These are phyloP conservation scores for Aspergillus clavatus DNA, from an alignment of 2,329 filamentous ascomycete genomes.

Conservation along the genomic window DNA sequence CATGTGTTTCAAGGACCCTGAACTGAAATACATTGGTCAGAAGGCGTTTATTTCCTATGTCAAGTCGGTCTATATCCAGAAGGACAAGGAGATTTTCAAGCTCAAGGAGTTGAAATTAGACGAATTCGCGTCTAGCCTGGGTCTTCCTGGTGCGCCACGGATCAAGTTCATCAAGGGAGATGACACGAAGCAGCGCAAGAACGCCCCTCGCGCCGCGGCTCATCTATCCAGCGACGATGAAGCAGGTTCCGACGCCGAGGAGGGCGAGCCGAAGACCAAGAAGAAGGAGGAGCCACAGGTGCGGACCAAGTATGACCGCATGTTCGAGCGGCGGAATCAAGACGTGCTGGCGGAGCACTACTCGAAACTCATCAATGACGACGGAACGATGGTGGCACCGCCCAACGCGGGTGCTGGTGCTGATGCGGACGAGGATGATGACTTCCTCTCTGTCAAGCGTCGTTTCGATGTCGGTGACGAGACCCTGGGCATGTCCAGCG, in stretches of 20 bases:
- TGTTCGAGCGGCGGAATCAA: conserved; percentile 97
- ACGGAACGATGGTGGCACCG: conserved; percentile 43
- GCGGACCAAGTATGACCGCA: conserved; percentile 91
- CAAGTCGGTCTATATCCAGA: conserved; percentile 78
- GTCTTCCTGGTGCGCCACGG: conserved; percentile 82
- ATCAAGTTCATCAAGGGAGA: conserved; percentile 92
- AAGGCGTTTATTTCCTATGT: conserved; percentile 93
- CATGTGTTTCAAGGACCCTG: conserved; percentile 92
- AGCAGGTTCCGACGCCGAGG: conserved; percentile 44
- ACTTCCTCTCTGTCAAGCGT: conserved; percentile 86
- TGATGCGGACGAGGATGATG: conserved; percentile 63
- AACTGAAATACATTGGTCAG: conserved; percentile 90
- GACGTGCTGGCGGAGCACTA: conserved; percentile 94
- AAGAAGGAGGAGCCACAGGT: conserved; percentile 62
- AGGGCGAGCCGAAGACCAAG: conserved; percentile 48
- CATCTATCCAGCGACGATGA: conserved; percentile 57
- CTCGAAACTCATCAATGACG: conserved; percentile 71
- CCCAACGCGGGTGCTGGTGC: conserved; percentile 39
- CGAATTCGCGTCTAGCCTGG: conserved; percentile 76
- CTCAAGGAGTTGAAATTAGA: conserved; percentile 79
- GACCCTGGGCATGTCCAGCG: conserved; percentile 39
- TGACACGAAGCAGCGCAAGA: conserved; percentile 81
- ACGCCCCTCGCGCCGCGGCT: conserved; percentile 66
- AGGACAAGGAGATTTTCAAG: conserved; percentile 87
- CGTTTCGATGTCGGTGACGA: conserved; percentile 69